phyloP scores from a whole-genome alignment of 169 alveolate species.

The Cryptosporidium ubiquitum region DNA sequence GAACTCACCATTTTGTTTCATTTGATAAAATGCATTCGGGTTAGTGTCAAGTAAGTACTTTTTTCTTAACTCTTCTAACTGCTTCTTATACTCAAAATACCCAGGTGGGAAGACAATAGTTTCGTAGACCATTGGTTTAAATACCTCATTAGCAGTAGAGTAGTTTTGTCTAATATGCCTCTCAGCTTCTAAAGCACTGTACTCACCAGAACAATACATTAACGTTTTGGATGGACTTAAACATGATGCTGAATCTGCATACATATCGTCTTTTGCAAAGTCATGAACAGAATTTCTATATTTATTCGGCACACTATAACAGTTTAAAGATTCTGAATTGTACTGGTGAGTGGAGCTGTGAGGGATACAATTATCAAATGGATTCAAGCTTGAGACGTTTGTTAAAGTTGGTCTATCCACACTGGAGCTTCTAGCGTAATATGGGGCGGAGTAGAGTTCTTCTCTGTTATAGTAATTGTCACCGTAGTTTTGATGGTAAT shows the following conservation, averaged over 20 bases:
- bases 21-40: slow-evolving; percentile 49
- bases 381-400: slow-evolving; percentile 6
- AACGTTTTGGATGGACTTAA: slow-evolving; percentile 51
- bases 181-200: slow-evolving; percentile 11
- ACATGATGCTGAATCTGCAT: slow-evolving; percentile 35
- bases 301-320: slow-evolving; percentile 50
- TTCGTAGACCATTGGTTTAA: slow-evolving; percentile 67
- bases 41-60: slow-evolving; percentile 30
- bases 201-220: slow-evolving; percentile 57
- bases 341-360: background rate
- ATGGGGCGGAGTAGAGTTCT: background rate
- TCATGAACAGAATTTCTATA: slow-evolving; percentile 48
- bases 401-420: slow-evolving; percentile 46
- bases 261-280: slow-evolving; percentile 13
- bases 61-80: slow-evolving; percentile 44
- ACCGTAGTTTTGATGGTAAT: background rate
- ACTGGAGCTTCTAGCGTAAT: slow-evolving; percentile 40
- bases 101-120: slow-evolving; percentile 70
- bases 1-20: slow-evolving; percentile 49
- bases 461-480: slow-evolving; percentile 29
- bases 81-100: slow-evolving; percentile 64
- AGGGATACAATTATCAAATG: slow-evolving; percentile 42
- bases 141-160: slow-evolving; percentile 51
- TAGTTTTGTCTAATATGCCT: slow-evolving; percentile 35
- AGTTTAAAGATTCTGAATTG: slow-evolving; percentile 3